phyloP scores from a whole-genome alignment of 352 stramenopile species.

The Elongisporangium anandrum region DNA sequence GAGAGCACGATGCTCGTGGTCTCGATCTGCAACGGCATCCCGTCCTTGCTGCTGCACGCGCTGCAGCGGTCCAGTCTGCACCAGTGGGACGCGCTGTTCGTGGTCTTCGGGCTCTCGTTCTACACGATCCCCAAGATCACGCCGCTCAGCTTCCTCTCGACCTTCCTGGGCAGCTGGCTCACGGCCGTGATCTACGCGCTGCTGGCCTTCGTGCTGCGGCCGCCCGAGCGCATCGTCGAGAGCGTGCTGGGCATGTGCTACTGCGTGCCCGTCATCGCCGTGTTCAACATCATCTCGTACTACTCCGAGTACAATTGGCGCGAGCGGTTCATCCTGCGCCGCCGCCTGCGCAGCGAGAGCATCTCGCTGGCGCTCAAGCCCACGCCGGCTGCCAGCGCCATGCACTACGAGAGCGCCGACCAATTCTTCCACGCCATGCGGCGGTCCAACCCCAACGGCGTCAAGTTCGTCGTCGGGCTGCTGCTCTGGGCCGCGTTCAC shows the following conservation, averaged over 20 bases:
- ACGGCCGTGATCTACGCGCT: conserved; percentile 52
- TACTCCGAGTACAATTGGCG: conserved; percentile 83
- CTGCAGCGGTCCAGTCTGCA: conserved; percentile 69
- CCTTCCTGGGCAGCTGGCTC: conserved; percentile 62
- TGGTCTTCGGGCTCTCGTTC: conserved; percentile 82
- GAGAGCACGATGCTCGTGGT: conserved; percentile 75
- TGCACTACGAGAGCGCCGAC: conserved; percentile 6
- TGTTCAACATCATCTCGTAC: conserved; percentile 85
- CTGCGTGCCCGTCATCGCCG: conserved; percentile 63
- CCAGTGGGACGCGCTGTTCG: conserved; percentile 82
- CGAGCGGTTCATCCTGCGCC: conserved; percentile 69
- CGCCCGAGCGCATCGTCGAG: conserved; percentile 34
- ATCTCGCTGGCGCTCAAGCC: conserved; percentile 66
- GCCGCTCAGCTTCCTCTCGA: conserved; percentile 71
- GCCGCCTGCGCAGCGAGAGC: conserved; percentile 64
- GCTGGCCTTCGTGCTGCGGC: conserved; percentile 53
- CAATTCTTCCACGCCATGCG: conserved; percentile 9
- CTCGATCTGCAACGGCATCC: conserved; percentile 64
- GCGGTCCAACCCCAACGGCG: conserved; percentile 27
- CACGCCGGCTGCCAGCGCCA: conserved; percentile 15
- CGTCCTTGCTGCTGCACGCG: conserved; percentile 60
- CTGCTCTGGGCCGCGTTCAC: conserved; percentile 74
- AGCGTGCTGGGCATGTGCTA: conserved; percentile 65
- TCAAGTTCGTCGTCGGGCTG: conserved; percentile 61
- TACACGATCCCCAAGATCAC: conserved; percentile 86